Conservation (phyloP, 1,139 yeast species). For the Candida sp. region DNA sequence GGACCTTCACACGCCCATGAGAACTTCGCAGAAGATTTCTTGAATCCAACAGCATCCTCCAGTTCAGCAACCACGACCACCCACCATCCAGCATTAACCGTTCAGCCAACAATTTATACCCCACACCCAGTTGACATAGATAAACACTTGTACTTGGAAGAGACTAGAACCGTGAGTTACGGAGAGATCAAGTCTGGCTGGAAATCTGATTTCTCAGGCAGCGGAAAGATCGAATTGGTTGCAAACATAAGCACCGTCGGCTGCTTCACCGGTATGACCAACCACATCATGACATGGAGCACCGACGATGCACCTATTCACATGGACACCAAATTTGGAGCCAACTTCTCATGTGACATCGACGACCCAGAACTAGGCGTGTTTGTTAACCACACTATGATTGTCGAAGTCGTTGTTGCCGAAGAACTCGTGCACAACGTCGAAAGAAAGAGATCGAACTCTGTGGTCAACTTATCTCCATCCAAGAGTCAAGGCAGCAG, state of each 20-base stretch:
- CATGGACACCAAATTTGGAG: constrained; percentile 36
- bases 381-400: constrained; percentile 71
- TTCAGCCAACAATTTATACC: constrained; percentile 8
- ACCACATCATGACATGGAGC: constrained; percentile 32
- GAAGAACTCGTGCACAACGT: constrained; percentile 70
- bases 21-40: constrained; percentile 36
- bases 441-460: constrained; percentile 16
- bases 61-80: background rate
- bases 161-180: constrained; percentile 68
- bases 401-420: constrained; percentile 91
- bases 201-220: constrained; percentile 86
- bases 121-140: constrained; percentile 16
- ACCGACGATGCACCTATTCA: constrained; percentile 30
- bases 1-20: constrained; percentile 31
- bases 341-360: constrained; percentile 78
- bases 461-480: constrained; percentile 26
- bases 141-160: constrained; percentile 63
- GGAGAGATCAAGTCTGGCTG: constrained; percentile 92
- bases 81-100: constrained; percentile 4
- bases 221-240: constrained; percentile 78
- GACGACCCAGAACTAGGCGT: constrained; percentile 85
- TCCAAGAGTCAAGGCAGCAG: constrained; percentile 20
- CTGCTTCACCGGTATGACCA: constrained; percentile 57
- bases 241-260: constrained; percentile 66
- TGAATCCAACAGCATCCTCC: background rate